phyloP scores from a whole-genome alignment of 2,329 filamentous ascomycete species.

The Akanthomyces uredinophilus region DNA sequence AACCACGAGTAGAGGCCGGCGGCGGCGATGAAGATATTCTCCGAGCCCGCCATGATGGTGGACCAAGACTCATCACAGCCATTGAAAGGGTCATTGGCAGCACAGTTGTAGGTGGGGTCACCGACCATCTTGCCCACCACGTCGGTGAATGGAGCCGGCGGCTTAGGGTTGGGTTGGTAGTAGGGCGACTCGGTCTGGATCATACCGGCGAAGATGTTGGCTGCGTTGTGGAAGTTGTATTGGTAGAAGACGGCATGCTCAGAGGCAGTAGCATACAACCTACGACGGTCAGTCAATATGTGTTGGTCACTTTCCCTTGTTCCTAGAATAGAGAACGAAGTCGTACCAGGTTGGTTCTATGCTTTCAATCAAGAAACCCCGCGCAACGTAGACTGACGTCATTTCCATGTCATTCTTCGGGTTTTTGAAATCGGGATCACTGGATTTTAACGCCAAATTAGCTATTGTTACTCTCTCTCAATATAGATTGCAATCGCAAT shows the following conservation, averaged over 20 bases:
- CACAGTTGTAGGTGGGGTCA: neutral
- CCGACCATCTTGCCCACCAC: constrained; percentile 4
- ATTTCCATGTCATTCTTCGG: constrained; percentile 15
- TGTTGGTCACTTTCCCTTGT: too few species aligned
- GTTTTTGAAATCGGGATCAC: constrained; percentile 2
- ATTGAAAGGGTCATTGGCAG: constrained; percentile 10
- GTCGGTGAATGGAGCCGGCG: constrained; percentile 19
- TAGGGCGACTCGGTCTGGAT: constrained; percentile 67
- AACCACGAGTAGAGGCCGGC: constrained; percentile 28
- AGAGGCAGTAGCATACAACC: constrained; percentile 40
- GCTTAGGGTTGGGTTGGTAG: constrained; percentile 39
- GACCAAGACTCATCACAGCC: constrained; percentile 24
- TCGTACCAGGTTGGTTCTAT: constrained; percentile 11
- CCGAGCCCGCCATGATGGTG: constrained; percentile 16
- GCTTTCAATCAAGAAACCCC: constrained; percentile 19
- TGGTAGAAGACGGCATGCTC: constrained; percentile 49
- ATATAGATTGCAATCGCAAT: too few species aligned
- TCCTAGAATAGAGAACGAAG: too few species aligned
- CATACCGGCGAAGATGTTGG: constrained; percentile 50
- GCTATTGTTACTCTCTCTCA: too few species aligned
- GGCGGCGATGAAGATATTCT: constrained; percentile 20
- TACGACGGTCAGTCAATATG: neutral
- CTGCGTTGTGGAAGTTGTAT: constrained; percentile 43
- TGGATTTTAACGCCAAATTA: too few species aligned
- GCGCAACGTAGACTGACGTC: constrained; percentile 19